Base-by-base conservation (phyloP, 2,329 filamentous ascomycete genomes). In the Stagonosporopsis vannaccii region DNA sequence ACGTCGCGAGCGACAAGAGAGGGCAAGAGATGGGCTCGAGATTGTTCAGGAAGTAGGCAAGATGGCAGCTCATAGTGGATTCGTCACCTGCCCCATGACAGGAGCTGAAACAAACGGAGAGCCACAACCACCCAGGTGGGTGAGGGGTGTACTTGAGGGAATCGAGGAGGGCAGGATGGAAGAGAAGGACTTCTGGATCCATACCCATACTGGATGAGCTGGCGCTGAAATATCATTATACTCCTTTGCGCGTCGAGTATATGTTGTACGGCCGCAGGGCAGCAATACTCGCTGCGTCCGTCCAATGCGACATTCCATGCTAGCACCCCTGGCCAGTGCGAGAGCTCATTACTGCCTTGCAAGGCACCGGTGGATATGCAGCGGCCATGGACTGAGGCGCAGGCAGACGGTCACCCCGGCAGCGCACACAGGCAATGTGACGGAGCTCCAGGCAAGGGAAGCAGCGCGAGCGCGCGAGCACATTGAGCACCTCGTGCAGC, bases 401-500 rank as follows among this genome's bases (percentile, higher is more conserved):
- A 7, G 15, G 30, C 30, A 32, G 11, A 15, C 30, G 4, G 30
- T 35, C 5, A n/a, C 19, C 23, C 22, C 26, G 9, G 17, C 22
- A 46, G 40, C 48, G 22, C 42, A 49, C 25, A 28, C 8, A 39
- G 52, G 69, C 30, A 15, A 75, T 75, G n/a, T n/a, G 72, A 59
- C 46, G 30, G 70, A 72, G 61, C 42, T 62, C n/a, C n/a, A n/a
- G n/a, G n/a, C n/a, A n/a, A n/a, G n/a, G n/a, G n/a, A n/a, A n/a
- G n/a, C n/a, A n/a, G n/a, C n/a, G n/a, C n/a, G n/a, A n/a, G n/a
- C n/a, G n/a, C n/a, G 44, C 56, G 75, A 35, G 65, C 61, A 37
- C 22, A 75, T 82, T 41, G 90, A 96, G 70, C 77, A 82, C 42
- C 80, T 97, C 50, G 91, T 96, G 80, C 92, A 90, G 70, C 91